Evolutionary conservation across 768 basidiomycete species (phyloP).

Genomic region (Calocybe gangraenosa): DNA sequence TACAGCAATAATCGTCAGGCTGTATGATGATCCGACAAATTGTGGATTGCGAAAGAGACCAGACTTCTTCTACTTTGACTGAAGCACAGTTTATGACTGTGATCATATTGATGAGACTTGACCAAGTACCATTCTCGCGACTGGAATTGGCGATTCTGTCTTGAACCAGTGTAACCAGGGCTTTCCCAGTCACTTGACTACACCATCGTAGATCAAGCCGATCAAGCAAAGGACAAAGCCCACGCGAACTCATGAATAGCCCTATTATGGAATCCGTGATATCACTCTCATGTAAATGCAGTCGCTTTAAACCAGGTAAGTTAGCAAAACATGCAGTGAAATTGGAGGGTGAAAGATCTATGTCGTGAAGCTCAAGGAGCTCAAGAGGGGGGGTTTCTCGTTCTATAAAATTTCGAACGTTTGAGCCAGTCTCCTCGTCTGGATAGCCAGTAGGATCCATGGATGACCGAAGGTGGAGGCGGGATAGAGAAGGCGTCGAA

Average conservation of each 20-base stretch:
- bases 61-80: conserved; percentile 50
- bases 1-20: conserved; percentile 50
- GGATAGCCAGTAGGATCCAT: conserved; percentile 26
- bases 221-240: conserved; percentile 42
- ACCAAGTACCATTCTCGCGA: background rate
- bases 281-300: conserved; percentile 56
- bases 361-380: conserved; percentile 21
- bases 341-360: conserved; percentile 20
- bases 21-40: conserved; percentile 43
- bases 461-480: conserved; percentile 38
- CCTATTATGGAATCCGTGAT: conserved; percentile 43
- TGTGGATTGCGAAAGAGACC: conserved; percentile 43
- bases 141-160: conserved; percentile 25
- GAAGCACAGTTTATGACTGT: conserved; percentile 55
- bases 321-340: conserved; percentile 21
- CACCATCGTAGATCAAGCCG: conserved; percentile 60
- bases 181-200: conserved; percentile 44
- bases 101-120: conserved; percentile 35
- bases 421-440: conserved; percentile 26
- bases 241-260: conserved; percentile 30
- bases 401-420: conserved; percentile 17
- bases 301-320: conserved; percentile 38
- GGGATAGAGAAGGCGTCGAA: conserved; percentile 28
- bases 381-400: conserved; percentile 26
- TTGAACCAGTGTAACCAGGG: conserved; percentile 45